phyloP scores from a whole-genome alignment of 192 early-diverging fungal genomes.

The Coemansia javaensis region DNA sequence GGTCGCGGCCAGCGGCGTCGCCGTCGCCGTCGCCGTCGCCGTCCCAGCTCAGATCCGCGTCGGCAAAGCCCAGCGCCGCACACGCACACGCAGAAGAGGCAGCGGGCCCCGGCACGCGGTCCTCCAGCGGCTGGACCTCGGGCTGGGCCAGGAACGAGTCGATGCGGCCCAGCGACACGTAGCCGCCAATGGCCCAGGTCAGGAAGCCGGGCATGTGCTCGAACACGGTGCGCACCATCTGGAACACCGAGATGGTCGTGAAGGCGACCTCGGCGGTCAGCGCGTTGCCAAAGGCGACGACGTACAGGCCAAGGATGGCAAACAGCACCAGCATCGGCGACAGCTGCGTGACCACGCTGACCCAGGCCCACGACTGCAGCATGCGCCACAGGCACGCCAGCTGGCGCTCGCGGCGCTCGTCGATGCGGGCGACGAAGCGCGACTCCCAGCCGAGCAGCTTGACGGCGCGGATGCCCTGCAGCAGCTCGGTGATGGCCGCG shows the following conservation, averaged over 20 bases:
- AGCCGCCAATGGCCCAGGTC: slow-evolving; percentile 55
- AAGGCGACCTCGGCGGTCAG: slow-evolving; percentile 65
- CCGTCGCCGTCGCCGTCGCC: no score
- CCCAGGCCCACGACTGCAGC: slow-evolving; percentile 52
- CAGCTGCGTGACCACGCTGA: slow-evolving; percentile 52
- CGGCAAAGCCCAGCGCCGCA: slow-evolving; percentile 18
- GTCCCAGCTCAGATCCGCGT: slow-evolving; percentile 39
- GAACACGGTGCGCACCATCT: slow-evolving; percentile 60
- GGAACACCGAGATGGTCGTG: slow-evolving; percentile 67
- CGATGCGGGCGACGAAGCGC: slow-evolving; percentile 63
- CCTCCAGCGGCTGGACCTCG: slow-evolving; percentile 56
- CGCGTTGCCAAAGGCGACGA: slow-evolving; percentile 51
- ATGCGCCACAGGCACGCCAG: slow-evolving; percentile 52
- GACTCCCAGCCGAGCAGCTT: slow-evolving; percentile 87
- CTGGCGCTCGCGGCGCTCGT: slow-evolving; percentile 61
- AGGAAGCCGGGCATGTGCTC: slow-evolving; percentile 61
- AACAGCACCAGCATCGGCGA: slow-evolving; percentile 62
- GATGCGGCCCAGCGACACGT: slow-evolving; percentile 64
- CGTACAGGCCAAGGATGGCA: slow-evolving; percentile 57
- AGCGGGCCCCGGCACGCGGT: slow-evolving; percentile 15
- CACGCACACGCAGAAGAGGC: not conserved
- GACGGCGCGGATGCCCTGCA: slow-evolving; percentile 85
- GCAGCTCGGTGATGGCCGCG: slow-evolving; percentile 72
- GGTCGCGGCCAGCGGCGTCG: not conserved
- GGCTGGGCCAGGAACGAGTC: slow-evolving; percentile 69